Conservation (phyloP, 352 stramenopile genomes). For the Pythium plurisporium region DNA sequence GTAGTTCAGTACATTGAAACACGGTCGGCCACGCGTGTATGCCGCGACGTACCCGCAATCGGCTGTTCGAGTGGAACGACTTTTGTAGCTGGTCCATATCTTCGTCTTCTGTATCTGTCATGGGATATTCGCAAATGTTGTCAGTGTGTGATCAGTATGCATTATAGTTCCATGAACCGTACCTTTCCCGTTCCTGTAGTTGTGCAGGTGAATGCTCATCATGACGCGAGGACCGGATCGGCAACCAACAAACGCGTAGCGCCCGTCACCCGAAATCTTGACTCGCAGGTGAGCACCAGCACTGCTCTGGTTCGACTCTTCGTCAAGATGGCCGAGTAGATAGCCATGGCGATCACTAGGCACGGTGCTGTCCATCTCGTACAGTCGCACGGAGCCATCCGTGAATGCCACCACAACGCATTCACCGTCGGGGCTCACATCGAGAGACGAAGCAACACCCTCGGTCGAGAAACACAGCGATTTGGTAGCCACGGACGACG, state of each 20-base stretch:
- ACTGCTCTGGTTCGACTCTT: constrained; percentile 55
- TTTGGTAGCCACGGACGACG: constrained; percentile 43
- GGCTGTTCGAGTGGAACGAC: constrained; percentile 53
- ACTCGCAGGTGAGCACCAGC: constrained; percentile 52
- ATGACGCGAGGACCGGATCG: constrained; percentile 59
- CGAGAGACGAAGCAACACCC: constrained; percentile 62
- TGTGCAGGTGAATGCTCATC: constrained; percentile 79
- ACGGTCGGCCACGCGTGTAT: too few species aligned
- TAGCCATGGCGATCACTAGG: constrained; percentile 79
- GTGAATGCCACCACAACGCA: constrained; percentile 81
- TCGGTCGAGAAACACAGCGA: constrained; percentile 82
- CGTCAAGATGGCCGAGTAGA: constrained; percentile 74
- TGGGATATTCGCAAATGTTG: neutral
- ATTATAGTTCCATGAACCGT: constrained; percentile 12
- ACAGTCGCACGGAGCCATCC: constrained; percentile 72
- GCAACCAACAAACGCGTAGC: constrained; percentile 81
- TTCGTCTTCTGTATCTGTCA: constrained; percentile 67
- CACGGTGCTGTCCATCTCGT: constrained; percentile 83
- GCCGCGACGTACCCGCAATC: constrained; percentile 41
- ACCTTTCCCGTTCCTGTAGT: constrained; percentile 83
- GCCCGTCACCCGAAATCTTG: constrained; percentile 73
- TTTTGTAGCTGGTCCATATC: constrained; percentile 80
- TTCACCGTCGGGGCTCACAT: constrained; percentile 73
- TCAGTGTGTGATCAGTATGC: neutral
- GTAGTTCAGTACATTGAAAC: too few species aligned